A percentile compares a stretch with the other conserved stretches of the same genome.
Conservation (phyloP, 2,329 filamentous ascomycete genomes). For the Bipolaris gigantea region DNA sequence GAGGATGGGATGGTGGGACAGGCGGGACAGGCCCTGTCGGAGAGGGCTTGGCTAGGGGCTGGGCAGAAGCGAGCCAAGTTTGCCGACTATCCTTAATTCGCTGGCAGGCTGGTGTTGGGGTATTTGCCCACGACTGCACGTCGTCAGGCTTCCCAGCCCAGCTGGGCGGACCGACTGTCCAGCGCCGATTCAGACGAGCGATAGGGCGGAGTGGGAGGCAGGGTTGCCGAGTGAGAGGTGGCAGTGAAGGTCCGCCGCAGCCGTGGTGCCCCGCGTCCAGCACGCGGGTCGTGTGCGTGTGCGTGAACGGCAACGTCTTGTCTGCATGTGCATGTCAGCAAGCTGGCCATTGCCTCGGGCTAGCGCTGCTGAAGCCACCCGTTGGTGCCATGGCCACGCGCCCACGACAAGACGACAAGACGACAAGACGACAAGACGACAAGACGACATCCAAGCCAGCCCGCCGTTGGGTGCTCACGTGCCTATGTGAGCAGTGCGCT, state of each 20-base stretch:
- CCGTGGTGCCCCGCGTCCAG: conserved; percentile 7
- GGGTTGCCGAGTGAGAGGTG: not conserved
- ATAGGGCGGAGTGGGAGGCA: not conserved
- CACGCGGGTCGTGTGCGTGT: conserved; percentile 3
- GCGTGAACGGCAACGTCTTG: not conserved
- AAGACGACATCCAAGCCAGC: not conserved
- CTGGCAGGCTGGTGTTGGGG: conserved; percentile 15
- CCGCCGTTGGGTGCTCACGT: not conserved
- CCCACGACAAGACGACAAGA: not conserved
- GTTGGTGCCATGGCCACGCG: not conserved
- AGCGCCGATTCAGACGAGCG: not conserved
- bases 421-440: too few relatives aligned
- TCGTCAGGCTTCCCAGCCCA: not conserved
- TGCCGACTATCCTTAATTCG: conserved; percentile 15
- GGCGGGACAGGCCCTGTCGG: conserved; percentile 14
- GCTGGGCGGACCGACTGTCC: not conserved
- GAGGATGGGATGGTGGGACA: conserved; percentile 14
- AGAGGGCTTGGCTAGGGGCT: conserved; percentile 19
- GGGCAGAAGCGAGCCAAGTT: conserved; percentile 20
- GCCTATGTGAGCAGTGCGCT: not conserved
- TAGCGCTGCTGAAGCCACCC: not conserved
- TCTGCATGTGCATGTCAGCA: conserved; percentile 5
- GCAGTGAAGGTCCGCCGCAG: conserved; percentile 1
- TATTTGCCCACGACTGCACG: not conserved
- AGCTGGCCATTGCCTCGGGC: not conserved